Percentiles rank a stretch among this genome's conserved stretches.
Evolutionary conservation across 352 stramenopile species (phyloP).

Genomic region (Phytophthora parvispora): DNA sequence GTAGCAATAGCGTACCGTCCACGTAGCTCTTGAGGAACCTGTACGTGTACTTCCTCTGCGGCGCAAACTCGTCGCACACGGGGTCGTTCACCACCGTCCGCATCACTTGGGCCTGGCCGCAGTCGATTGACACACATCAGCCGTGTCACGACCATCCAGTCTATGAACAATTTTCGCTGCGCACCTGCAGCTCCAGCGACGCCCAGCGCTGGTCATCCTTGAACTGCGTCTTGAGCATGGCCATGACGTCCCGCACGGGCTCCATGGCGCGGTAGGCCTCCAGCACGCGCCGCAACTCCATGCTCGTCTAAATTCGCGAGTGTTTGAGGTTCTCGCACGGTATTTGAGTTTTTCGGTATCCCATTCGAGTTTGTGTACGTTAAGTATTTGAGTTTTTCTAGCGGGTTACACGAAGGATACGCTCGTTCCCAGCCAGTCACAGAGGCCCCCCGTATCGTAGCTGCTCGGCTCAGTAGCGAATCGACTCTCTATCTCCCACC

Average conservation of each 20-base stretch:
- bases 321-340: too few species aligned
- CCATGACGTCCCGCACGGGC: constrained; percentile 55
- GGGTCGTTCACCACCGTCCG: constrained; percentile 59
- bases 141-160: background rate
- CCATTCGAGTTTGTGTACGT: too few species aligned
- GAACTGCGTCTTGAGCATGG: constrained; percentile 44
- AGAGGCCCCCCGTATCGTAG: background rate
- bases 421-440: too few species aligned
- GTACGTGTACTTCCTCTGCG: constrained; percentile 71
- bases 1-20: constrained; percentile 56
- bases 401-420: too few species aligned
- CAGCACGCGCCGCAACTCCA: constrained; percentile 51
- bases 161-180: background rate
- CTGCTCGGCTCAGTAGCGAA: constrained; percentile 25
- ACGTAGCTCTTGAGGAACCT: constrained; percentile 79
- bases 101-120: constrained; percentile 59
- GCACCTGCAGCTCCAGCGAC: constrained; percentile 68
- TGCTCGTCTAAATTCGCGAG: constrained; percentile 1
- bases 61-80: constrained; percentile 70
- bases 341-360: too few species aligned
- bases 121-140: too few species aligned
- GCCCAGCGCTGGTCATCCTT: constrained; percentile 44
- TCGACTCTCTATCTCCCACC: constrained; percentile 14
- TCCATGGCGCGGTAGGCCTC: constrained; percentile 77
- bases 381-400: too few species aligned